A percentile compares a stretch with the other conserved stretches of the same genome.
phyloP scores from a whole-genome alignment of 2,329 filamentous ascomycete genomes.

The Curvularia eragrostidis region DNA sequence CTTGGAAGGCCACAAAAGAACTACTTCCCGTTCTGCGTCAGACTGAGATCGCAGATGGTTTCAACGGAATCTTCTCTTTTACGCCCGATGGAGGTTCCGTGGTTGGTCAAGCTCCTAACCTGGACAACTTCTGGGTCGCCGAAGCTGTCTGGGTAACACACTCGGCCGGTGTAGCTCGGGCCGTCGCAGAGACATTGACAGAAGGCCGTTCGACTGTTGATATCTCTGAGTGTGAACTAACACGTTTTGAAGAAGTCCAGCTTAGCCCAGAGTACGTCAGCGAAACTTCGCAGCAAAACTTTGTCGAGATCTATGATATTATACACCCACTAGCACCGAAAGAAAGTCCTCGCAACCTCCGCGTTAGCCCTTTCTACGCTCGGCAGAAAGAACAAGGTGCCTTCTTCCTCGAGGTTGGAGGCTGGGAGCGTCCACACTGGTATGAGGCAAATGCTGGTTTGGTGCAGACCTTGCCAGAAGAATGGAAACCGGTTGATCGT shows the following conservation, averaged over 20 bases:
- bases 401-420: slow-evolving; percentile 65
- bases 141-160: slow-evolving; percentile 73
- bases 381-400: slow-evolving; percentile 63
- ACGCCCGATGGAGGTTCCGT: slow-evolving; percentile 69
- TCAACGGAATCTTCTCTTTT: slow-evolving; percentile 72
- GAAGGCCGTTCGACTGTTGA: slow-evolving; percentile 63
- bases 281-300: slow-evolving; percentile 67
- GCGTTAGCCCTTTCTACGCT: slow-evolving; percentile 64
- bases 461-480: slow-evolving; percentile 58
- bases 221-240: slow-evolving; percentile 65
- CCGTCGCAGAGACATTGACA: slow-evolving; percentile 65
- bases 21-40: slow-evolving; percentile 62
- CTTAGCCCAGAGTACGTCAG: slow-evolving; percentile 62
- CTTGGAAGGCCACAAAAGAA: slow-evolving; percentile 64
- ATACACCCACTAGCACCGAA: slow-evolving; percentile 66
- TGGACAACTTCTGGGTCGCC: slow-evolving; percentile 69
- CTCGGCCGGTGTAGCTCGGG: slow-evolving; percentile 67
- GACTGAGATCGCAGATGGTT: slow-evolving; percentile 63
- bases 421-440: slow-evolving; percentile 70
- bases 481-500: slow-evolving; percentile 63
- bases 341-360: slow-evolving; percentile 64
- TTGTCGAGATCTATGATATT: slow-evolving; percentile 70
- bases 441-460: slow-evolving; percentile 64
- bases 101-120: slow-evolving; percentile 63
- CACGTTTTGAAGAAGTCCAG: slow-evolving; percentile 68